Evolutionary conservation across 1,139 yeast species (phyloP), one percentile per base, ranked within the genome.

Genomic region (Taphrina deformans): DNA sequence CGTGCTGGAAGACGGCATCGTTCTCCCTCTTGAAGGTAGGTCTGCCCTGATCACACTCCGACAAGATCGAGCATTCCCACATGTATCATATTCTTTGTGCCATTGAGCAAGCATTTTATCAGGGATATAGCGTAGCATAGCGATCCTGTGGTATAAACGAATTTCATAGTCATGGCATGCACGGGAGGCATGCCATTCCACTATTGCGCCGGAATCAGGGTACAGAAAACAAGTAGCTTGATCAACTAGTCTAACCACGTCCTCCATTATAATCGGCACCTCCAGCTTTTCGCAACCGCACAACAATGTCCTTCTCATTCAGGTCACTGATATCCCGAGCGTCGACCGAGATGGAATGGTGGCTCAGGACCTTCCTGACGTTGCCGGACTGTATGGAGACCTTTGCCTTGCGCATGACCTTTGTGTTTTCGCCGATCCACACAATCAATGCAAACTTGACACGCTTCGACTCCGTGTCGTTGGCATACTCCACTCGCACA

Each of bases 331-430:
- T 16, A 26, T 51, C 55, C 12, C 61, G 41, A 12, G 65, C 65
- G 16, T 61, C 51, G 29, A 61, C 62, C 9, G 55, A 33, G 38
- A 61, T 61, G 41, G 60, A 52, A 44, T 40, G 55, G 18, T 38
- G 45, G 51, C 45, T 16, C 35, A 61, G 27, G 3, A 61, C 65
- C 14, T 61, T 52, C 18, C 55, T 14, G 21, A 61, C 65, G 18
- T 53, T 35, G 23, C 61, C 60, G 14, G 65, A 35, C 21, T 61
- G 65, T 10, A 61, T 45, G 21, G 62, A 51, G 26, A 61, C 55
- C 21, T 58, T 41, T 7, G 65, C 65, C 29, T 61, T 61, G 16
- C 65, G 51, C 65, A 61, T 61, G 51, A 61, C 61, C 26, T 61
- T 61, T 14, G 35, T 23, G 41, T 21, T 23, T 26, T 61, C 65